Base-by-base conservation (phyloP, 2,329 filamentous ascomycete species). In the Periconia macrospinosa region DNA sequence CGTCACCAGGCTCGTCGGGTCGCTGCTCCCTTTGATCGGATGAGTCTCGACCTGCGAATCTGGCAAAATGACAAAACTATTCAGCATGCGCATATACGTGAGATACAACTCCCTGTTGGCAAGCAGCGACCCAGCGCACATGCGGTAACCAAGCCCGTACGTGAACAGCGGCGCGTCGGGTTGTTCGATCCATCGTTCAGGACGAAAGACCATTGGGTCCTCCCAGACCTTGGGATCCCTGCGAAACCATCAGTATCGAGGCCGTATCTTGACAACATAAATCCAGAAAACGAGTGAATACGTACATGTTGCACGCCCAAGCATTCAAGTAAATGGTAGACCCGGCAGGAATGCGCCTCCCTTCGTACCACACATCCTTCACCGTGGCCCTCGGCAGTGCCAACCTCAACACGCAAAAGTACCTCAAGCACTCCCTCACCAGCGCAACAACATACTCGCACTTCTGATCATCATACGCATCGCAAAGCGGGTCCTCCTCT, bases 41-140 rank as follows among this genome's bases (percentile, higher is more conserved):
- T 88, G 80, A 27, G 79, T 81, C 49, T 87, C 83, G 0, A 84
- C 78, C 7, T 80, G 74, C 41, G 81, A 81, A 48, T 78, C 72
- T 55, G 79, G 80, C 49, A 82, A 73, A 51, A 88, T 80, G 55
- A 81, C 79, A 68, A 88, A 87, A 61, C 82, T 82, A 67, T 81
- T 84, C 23, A 88, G 71, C 58, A 85, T 80, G 30, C 86, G 79
- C 72, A 87, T 79, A 63, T 85, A 88, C 11, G 86, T 77, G 10
- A 87, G 75, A 55, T 89, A 88, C 17, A 88, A 75, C 65, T 88
- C 86, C 1, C 85, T 77, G 62, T 88, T 87, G 11, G 85, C 85
- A 2, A 88, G 76, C 40, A 86, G 64, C 1, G 80, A 84, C 37
- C 85, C 86, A 0, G 85, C 84, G 56, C 86, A 88, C 86, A 88